These are phyloP conservation scores for Phlyctochytrium arcticum DNA, from an alignment of 192 early-diverging fungal species.

Conservation along the genomic window DNA sequence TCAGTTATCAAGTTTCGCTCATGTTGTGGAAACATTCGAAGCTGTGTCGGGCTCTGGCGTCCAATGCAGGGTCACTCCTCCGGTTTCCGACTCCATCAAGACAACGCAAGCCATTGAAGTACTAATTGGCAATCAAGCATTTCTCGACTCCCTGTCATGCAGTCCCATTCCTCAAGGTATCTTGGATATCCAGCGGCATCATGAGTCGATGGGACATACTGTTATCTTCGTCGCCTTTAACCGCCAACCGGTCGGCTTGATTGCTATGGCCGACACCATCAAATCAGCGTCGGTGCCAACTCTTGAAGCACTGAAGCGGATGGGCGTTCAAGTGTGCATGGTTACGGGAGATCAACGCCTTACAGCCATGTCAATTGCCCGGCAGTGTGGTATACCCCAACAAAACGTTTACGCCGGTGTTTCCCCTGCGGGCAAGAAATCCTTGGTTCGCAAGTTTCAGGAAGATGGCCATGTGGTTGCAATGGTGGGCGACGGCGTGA, in stretches of 20 bases:
- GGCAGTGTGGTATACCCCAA: constrained; percentile 68
- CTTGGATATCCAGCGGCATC: constrained; percentile 33
- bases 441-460: constrained; percentile 72
- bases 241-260: constrained; percentile 53
- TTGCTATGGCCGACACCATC: constrained; percentile 81
- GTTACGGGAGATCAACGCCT: constrained; percentile 89
- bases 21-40: constrained; percentile 54
- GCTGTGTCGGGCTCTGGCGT: constrained; percentile 70
- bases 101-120: constrained; percentile 33
- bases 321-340: constrained; percentile 83
- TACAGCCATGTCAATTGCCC: constrained; percentile 79
- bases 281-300: constrained; percentile 72
- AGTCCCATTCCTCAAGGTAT: constrained; percentile 42
- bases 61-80: constrained; percentile 46
- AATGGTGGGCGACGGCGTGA: constrained; percentile 97
- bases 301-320: constrained; percentile 62
- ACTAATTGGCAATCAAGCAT: constrained; percentile 70
- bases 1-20: constrained; percentile 17
- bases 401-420: constrained; percentile 83
- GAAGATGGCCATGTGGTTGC: constrained; percentile 57
- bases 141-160: constrained; percentile 48
- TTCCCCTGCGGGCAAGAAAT: constrained; percentile 83
- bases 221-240: constrained; percentile 74
- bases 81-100: not conserved
- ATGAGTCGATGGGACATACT: constrained; percentile 70